A percentile compares a stretch with the other conserved stretches of the same genome.
phyloP scores from a whole-genome alignment of 2,329 filamentous ascomycete species.

The Pseudogymnoascus sp. region DNA sequence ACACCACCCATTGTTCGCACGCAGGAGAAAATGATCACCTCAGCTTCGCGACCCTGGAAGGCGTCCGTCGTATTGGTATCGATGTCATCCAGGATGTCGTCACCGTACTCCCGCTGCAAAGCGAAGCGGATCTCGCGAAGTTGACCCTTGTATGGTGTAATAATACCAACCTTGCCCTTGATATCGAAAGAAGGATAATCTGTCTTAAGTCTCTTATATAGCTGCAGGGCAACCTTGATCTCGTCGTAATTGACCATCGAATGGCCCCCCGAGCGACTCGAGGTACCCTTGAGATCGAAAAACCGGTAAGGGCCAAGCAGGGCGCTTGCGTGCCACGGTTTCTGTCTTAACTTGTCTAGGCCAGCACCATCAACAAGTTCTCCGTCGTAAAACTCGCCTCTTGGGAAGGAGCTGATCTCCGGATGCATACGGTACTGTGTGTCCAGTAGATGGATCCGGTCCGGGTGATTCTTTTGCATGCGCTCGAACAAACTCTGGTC shows the following conservation, averaged over 20 bases:
- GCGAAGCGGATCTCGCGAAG: conserved; percentile 69
- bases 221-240: conserved; percentile 74
- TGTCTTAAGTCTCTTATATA: conserved; percentile 71
- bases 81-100: conserved; percentile 67
- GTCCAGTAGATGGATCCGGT: conserved; percentile 89
- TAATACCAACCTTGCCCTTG: conserved; percentile 84
- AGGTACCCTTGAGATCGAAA: conserved; percentile 87
- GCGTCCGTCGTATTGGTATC: conserved; percentile 99
- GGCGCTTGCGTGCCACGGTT: conserved; percentile 78
- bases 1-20: conserved; percentile 92
- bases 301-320: conserved; percentile 91
- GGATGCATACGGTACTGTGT: conserved; percentile 99
- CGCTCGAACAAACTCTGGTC: conserved; percentile 97
- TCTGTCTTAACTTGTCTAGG: conserved; percentile 69
- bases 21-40: conserved; percentile 98
- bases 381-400: conserved; percentile 85
- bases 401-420: conserved; percentile 88
- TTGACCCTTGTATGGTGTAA: conserved; percentile 96
- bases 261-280: conserved; percentile 72
- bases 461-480: conserved; percentile 88
- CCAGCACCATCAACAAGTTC: conserved; percentile 75
- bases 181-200: conserved; percentile 68
- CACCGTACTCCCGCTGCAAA: conserved; percentile 68
- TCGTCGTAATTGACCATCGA: conserved; percentile 88
- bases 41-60: conserved; percentile 92